Evolutionary conservation across 1,139 yeast species (phyloP).

Genomic region (Hyphopichia buzzinii): DNA sequence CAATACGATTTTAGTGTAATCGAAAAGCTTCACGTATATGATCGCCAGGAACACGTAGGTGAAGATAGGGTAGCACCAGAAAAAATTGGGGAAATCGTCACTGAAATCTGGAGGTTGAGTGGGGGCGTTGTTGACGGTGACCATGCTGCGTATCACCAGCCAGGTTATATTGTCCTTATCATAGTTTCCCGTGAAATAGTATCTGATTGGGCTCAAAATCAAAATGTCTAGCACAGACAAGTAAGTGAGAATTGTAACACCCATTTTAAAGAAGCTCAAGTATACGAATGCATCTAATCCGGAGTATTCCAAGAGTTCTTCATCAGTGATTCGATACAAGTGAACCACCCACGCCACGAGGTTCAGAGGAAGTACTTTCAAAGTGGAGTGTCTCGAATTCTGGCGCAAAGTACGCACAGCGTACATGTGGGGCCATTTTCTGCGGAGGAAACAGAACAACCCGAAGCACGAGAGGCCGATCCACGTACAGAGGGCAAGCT

Average conservation of each 20-base stretch:
- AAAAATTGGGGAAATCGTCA: conserved; percentile 32
- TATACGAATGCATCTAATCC: conserved; percentile 50
- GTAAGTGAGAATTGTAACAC: conserved; percentile 36
- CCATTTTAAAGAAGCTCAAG: conserved; percentile 45
- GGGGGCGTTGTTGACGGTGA: conserved; percentile 1
- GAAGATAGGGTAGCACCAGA: conserved; percentile 84
- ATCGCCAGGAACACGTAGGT: conserved; percentile 80
- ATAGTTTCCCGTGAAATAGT: conserved; percentile 45
- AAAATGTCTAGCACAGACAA: conserved; percentile 38
- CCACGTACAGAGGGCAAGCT: conserved; percentile 36
- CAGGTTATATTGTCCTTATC: conserved; percentile 35
- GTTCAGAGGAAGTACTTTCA: conserved; percentile 36
- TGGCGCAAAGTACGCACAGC: conserved; percentile 47
- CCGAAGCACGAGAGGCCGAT: conserved; percentile 36
- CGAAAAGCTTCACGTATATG: conserved; percentile 58
- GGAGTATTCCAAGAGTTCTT: conserved; percentile 38
- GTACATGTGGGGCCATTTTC: conserved; percentile 51
- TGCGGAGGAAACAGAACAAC: conserved; percentile 41
- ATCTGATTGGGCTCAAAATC: conserved; percentile 43
- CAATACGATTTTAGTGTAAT: conserved; percentile 71
- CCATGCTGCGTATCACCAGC: conserved; percentile 8
- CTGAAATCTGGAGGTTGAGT: conserved; percentile 18
- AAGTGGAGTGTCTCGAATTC: conserved; percentile 17
- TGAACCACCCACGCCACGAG: conserved; percentile 43
- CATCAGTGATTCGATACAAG: conserved; percentile 37